These are phyloP conservation scores for Plenodomus lindquistii DNA, from an alignment of 2,329 filamentous ascomycete species.

Conservation along the genomic window DNA sequence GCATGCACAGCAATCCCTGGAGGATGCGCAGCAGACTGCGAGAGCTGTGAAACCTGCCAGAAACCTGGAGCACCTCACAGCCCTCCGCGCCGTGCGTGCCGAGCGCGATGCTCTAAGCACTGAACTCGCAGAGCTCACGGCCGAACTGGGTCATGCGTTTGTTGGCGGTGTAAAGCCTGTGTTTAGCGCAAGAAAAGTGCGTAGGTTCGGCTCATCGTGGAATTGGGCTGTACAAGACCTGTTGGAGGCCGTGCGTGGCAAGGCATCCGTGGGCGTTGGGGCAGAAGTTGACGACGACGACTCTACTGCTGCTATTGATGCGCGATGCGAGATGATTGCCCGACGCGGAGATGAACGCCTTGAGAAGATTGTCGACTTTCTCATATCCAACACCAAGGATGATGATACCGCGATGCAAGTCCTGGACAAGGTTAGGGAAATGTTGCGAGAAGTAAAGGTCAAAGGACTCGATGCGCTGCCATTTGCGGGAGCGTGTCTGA, in stretches of 20 bases:
- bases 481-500: too few species aligned
- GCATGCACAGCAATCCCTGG: too few species aligned
- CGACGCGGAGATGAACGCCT: not conserved
- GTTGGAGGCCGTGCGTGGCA: conserved; percentile 7
- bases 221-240: conserved; percentile 24
- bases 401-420: not conserved
- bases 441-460: not conserved
- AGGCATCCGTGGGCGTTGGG: not conserved
- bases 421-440: too few species aligned
- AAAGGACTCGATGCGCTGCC: not conserved
- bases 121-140: too few species aligned
- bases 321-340: not conserved
- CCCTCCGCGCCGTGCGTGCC: too few species aligned
- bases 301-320: not conserved
- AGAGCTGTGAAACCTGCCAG: too few species aligned
- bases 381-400: not conserved
- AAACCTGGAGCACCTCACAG: too few species aligned
- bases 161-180: too few species aligned
- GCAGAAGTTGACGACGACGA: too few species aligned
- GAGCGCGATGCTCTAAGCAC: too few species aligned
- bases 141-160: too few species aligned
- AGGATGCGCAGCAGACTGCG: too few species aligned
- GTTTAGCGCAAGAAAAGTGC: conserved; percentile 18
- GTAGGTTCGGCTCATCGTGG: conserved; percentile 21
- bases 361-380: not conserved